phyloP scores from a whole-genome alignment of 2,329 filamentous ascomycete genomes.

The Celoporthe dispersa region DNA sequence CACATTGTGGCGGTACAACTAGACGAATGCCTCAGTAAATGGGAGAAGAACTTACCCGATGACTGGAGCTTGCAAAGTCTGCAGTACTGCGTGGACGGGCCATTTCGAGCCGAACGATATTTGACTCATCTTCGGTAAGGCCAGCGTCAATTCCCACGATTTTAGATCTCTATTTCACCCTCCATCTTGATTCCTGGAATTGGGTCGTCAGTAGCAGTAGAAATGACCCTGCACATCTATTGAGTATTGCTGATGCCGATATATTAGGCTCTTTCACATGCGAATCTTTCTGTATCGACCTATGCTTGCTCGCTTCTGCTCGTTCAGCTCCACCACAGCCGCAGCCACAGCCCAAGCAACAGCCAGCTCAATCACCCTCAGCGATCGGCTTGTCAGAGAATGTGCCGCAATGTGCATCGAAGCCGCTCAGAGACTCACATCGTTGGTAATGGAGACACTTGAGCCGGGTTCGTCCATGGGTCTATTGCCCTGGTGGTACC shows the following conservation, averaged over 20 bases:
- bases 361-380: slow-evolving; percentile 8
- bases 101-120: background rate
- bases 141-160: background rate
- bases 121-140: slow-evolving; percentile 18
- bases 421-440: slow-evolving; percentile 8
- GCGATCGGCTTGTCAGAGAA: slow-evolving; percentile 21
- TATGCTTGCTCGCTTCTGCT: slow-evolving; percentile 21
- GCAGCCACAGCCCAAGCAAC: background rate
- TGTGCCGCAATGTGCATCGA: slow-evolving; percentile 19
- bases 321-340: background rate
- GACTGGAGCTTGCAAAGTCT: slow-evolving; percentile 3
- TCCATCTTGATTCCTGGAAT: background rate
- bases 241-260: background rate
- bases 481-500: slow-evolving; percentile 31
- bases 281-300: slow-evolving; percentile 26
- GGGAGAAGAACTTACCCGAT: slow-evolving; percentile 1
- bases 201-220: background rate
- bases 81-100: background rate
- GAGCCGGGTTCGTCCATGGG: background rate
- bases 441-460: background rate
- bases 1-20: slow-evolving; percentile 8
- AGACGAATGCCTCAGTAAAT: slow-evolving; percentile 10
- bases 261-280: slow-evolving; percentile 16
- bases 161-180: background rate
- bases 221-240: background rate